Percentiles rank a stretch among this genome's conserved stretches.
Conservation (phyloP, 805 yeast species). For the Clavispora vitiphila region DNA sequence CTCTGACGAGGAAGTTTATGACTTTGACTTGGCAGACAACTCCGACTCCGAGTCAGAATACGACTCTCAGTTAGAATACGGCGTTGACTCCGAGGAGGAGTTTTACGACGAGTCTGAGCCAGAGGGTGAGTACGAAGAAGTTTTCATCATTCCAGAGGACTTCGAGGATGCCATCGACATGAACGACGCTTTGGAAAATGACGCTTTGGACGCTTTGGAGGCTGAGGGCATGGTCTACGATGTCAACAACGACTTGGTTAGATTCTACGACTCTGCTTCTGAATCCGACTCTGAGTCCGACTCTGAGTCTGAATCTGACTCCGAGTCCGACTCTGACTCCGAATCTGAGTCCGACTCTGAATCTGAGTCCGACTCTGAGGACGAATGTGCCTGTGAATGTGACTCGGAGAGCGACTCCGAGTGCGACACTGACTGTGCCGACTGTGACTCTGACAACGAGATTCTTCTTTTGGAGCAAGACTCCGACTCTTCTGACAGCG, state of each 20-base stretch:
- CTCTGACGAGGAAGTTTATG: slow-evolving; percentile 25
- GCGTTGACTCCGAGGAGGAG: slow-evolving; percentile 13
- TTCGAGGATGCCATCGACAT: slow-evolving; percentile 31
- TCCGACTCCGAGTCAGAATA: slow-evolving; percentile 14
- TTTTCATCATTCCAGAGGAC: slow-evolving; percentile 20
- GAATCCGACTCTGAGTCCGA: slow-evolving; percentile 13
- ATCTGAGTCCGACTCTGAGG: slow-evolving; percentile 24
- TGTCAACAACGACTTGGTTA: slow-evolving; percentile 22
- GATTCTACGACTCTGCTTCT: slow-evolving; percentile 20
- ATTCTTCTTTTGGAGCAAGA: background rate
- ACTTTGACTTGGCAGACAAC: slow-evolving; percentile 23
- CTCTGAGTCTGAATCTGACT: slow-evolving; percentile 14
- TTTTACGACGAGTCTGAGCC: slow-evolving; percentile 14
- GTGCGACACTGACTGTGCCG: slow-evolving; percentile 15
- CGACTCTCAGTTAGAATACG: slow-evolving; percentile 11
- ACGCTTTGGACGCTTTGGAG: slow-evolving; percentile 28
- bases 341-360: slow-evolving; percentile 12
- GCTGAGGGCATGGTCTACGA: slow-evolving; percentile 20
- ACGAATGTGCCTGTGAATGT: slow-evolving; percentile 12
- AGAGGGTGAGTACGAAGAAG: slow-evolving; percentile 18
- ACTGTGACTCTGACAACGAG: slow-evolving; percentile 5
- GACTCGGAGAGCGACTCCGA: slow-evolving; percentile 23
- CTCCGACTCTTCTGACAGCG: slow-evolving; percentile 6
- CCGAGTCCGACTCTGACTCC: slow-evolving; percentile 12
- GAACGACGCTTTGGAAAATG: slow-evolving; percentile 34